Percentiles rank a stretch among this genome's conserved stretches.
These are phyloP conservation scores for Leccinum aurantiacum DNA, from an alignment of 768 basidiomycete genomes.

Conservation along the genomic window DNA sequence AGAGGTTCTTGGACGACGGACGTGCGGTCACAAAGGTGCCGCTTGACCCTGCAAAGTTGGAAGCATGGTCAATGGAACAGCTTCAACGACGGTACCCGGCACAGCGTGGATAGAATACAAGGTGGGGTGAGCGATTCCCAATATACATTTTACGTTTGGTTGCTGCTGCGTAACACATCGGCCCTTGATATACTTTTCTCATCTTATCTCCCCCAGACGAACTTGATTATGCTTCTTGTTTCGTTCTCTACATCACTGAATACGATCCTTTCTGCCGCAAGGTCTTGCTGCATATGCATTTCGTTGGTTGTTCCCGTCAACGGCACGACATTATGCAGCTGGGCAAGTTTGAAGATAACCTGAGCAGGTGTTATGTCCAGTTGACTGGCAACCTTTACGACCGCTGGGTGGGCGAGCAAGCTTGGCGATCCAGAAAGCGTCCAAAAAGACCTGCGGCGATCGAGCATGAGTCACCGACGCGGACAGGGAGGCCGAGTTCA, in stretches of 20 bases:
- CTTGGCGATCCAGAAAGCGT: constrained; percentile 76
- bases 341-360: constrained; percentile 66
- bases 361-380: constrained; percentile 62
- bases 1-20: constrained; percentile 21
- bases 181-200: not conserved
- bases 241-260: constrained; percentile 31
- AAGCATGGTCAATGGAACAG: constrained; percentile 26
- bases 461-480: not conserved
- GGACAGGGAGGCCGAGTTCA: constrained; percentile 1
- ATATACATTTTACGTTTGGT: not conserved
- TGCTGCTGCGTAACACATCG: constrained; percentile 4
- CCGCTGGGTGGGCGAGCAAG: constrained; percentile 50
- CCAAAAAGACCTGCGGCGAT: constrained; percentile 71
- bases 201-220: constrained; percentile 31
- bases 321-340: constrained; percentile 64
- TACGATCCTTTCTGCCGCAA: constrained; percentile 43
- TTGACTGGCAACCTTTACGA: constrained; percentile 44
- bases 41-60: constrained; percentile 5
- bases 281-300: constrained; percentile 66
- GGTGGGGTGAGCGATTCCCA: not conserved
- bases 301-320: constrained; percentile 73
- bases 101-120: not conserved
- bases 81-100: constrained; percentile 24
- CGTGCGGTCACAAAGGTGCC: constrained; percentile 27
- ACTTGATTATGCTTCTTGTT: constrained; percentile 25